Conservation (phyloP, 2,329 filamentous ascomycete genomes). For the Hypoxylon sp. region DNA sequence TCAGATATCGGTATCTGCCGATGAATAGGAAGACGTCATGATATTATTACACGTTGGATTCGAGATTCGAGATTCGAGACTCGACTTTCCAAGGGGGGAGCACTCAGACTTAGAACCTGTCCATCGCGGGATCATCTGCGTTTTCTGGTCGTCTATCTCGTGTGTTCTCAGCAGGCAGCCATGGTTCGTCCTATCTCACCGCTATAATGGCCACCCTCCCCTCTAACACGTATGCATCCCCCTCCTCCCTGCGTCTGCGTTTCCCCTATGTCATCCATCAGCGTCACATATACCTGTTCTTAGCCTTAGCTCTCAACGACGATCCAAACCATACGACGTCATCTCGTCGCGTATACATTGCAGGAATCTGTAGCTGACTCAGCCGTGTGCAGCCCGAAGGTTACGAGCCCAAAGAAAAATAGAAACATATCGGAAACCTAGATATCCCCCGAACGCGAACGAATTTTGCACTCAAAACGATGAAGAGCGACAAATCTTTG, state of each 20-base stretch:
- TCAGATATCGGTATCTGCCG: conserved; percentile 3
- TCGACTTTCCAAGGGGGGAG: not conserved
- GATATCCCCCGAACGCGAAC: not conserved
- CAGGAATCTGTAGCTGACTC: not conserved
- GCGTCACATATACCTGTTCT: not conserved
- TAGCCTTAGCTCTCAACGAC: not conserved
- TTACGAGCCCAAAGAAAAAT: not conserved
- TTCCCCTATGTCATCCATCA: not conserved
- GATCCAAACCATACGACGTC: conserved; percentile 14
- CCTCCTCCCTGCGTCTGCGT: not conserved
- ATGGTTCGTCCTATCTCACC: not conserved
- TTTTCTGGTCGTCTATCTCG: not conserved
- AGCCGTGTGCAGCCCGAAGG: not conserved
- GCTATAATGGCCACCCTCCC: not conserved
- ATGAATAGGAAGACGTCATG: not conserved
- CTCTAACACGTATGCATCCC: not conserved
- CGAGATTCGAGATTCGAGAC: not conserved
- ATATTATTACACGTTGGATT: not conserved
- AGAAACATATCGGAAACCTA: not conserved
- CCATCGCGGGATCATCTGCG: not conserved
- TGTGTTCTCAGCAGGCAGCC: not conserved
- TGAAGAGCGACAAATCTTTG: conserved; percentile 7
- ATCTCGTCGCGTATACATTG: not conserved
- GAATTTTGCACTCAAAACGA: not conserved
- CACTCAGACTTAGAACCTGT: not conserved